These are phyloP conservation scores for Botryotinia convoluta DNA, from an alignment of 2,329 filamentous ascomycete genomes.

Conservation along the genomic window DNA sequence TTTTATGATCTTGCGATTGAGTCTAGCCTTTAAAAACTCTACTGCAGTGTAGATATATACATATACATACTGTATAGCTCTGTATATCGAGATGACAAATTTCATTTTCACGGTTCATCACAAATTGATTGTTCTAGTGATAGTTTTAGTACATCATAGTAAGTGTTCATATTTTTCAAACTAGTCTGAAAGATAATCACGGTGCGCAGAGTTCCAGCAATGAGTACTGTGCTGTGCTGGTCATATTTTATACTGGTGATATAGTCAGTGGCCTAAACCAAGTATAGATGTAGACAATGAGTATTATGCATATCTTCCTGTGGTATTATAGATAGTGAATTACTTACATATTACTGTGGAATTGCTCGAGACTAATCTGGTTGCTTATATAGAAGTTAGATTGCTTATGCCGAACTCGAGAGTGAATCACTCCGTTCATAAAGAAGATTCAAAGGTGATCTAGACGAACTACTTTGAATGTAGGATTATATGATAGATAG, in stretches of 20 bases:
- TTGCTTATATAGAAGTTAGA: background rate
- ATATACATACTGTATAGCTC: background rate
- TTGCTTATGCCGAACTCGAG: background rate
- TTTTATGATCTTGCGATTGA: background rate
- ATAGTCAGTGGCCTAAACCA: accelerated
- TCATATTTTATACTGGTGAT: background rate
- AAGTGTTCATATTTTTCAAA: background rate
- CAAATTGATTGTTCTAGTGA: background rate
- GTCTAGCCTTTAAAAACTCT: background rate
- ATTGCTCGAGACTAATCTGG: background rate
- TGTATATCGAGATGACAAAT: background rate
- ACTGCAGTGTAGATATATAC: background rate
- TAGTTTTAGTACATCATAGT: background rate
- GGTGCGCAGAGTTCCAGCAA: background rate
- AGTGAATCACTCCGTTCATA: background rate
- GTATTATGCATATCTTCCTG: background rate
- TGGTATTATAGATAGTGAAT: background rate
- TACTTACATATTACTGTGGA: background rate
- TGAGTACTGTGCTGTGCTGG: background rate
- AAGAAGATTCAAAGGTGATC: background rate
- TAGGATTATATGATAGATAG: too few species aligned
- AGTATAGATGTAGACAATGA: background rate
- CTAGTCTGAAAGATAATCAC: accelerated
- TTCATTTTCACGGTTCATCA: background rate
- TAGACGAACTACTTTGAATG: too few species aligned